These are phyloP conservation scores for Leccinum rimulosum DNA, from an alignment of 768 basidiomycete species.

Conservation along the genomic window DNA sequence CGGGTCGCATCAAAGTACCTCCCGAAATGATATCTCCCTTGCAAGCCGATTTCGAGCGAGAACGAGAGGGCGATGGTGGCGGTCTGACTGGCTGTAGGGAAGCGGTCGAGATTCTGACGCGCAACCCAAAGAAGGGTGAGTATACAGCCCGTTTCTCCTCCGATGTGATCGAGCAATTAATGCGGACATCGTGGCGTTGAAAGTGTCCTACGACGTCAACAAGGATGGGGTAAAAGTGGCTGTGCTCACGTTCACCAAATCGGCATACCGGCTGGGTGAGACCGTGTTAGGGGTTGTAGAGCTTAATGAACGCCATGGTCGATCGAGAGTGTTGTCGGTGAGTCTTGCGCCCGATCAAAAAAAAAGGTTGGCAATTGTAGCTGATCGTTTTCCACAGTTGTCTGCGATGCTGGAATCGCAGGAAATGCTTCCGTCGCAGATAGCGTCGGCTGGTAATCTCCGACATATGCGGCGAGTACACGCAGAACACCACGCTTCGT, in stretches of 20 bases:
- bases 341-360: constrained; percentile 15
- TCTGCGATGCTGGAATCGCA: constrained; percentile 89
- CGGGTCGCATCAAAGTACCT: constrained; percentile 24
- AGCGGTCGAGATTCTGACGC: constrained; percentile 87
- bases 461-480: constrained; percentile 70
- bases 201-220: constrained; percentile 92
- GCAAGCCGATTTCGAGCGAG: constrained; percentile 27
- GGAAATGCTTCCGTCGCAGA: constrained; percentile 70
- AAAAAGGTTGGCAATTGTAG: background rate
- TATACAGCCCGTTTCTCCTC: background rate
- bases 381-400: constrained; percentile 47
- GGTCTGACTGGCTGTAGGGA: constrained; percentile 62
- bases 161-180: background rate
- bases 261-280: constrained; percentile 89
- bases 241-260: constrained; percentile 87
- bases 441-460: constrained; percentile 46
- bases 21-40: constrained; percentile 24
- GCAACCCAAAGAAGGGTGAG: constrained; percentile 86
- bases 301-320: constrained; percentile 69
- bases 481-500: constrained; percentile 81
- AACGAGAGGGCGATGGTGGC: constrained; percentile 44
- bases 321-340: constrained; percentile 83
- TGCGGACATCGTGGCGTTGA: background rate
- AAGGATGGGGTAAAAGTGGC: constrained; percentile 92
- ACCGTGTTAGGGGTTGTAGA: constrained; percentile 88